phyloP scores from a whole-genome alignment of 1,284 basidiomycete genomes.

The Farysia itapuensis region DNA sequence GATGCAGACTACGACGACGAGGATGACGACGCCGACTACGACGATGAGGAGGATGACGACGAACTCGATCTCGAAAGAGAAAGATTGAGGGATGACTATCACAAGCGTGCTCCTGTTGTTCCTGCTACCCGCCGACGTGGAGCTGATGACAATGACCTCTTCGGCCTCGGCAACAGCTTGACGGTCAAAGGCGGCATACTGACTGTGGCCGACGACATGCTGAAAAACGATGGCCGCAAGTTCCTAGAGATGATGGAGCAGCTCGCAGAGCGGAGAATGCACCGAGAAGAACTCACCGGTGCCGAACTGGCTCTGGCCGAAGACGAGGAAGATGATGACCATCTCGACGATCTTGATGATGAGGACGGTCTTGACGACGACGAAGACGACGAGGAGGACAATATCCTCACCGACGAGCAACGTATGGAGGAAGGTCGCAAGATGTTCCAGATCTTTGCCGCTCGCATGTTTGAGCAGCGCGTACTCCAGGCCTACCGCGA shows the following conservation, averaged over 20 bases:
- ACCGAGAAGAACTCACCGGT: constrained; percentile 74
- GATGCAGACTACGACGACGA: constrained; percentile 67
- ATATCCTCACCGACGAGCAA: constrained; percentile 67
- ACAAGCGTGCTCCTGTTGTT: constrained; percentile 26
- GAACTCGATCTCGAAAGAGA: constrained; percentile 53
- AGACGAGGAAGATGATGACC: constrained; percentile 34
- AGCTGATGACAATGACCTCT: constrained; percentile 66
- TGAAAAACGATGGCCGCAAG: constrained; percentile 97
- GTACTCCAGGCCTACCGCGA: constrained; percentile 90
- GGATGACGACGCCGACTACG: constrained; percentile 57
- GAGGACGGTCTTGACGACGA: constrained; percentile 63
- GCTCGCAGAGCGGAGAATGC: constrained; percentile 88
- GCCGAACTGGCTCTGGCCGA: constrained; percentile 63
- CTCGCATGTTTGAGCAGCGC: constrained; percentile 97
- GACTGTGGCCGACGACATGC: constrained; percentile 96
- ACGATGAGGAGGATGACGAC: constrained; percentile 51
- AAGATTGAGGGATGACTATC: constrained; percentile 50
- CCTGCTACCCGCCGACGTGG: constrained; percentile 16
- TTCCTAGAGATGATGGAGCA: constrained; percentile 99
- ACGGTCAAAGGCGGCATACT: constrained; percentile 90
- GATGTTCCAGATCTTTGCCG: constrained; percentile 99
- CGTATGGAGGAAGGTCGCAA: constrained; percentile 97
- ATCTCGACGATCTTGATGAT: constrained; percentile 58
- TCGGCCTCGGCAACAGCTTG: constrained; percentile 75
- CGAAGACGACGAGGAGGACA: constrained; percentile 63